Evolutionary conservation across 2,329 filamentous ascomycete species (phyloP), one percentile per base, ranked within the genome.

Genomic region (Xylaria sp.): DNA sequence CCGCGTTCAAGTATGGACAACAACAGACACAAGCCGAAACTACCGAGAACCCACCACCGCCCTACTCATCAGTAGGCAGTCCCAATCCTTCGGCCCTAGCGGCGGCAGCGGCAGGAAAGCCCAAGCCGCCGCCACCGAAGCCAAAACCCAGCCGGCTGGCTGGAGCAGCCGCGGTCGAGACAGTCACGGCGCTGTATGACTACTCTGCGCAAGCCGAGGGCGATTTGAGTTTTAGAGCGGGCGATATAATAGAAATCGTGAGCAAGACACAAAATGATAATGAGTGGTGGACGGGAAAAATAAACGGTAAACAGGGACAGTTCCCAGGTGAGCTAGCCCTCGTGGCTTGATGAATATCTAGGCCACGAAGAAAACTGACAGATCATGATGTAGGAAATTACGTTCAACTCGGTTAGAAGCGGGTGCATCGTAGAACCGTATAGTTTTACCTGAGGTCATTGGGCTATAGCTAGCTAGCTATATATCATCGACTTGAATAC

Each of bases 151-250:
- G 87, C 53, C 85, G 89, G 63, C 83, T 98, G 55, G 90, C 86
- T 72, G 89, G 85, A 3, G 85, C 83, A 18, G 89, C 91, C 0
- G 82, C 84, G 0, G 86, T 87, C 0, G 94, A 97, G 80, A 94
- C 88, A 0, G 94, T 92, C 39, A 97, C 94, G 2, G 96, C 96
- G 8, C 81, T 99, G 69, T 99, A 97, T 80, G 96, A 98, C 77
- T 99, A 97, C 77, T 93, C 97, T 70, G 96, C 96, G 6, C 94
- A 98, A 78, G 94, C 95, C 0, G 94, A 97, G 71, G 94, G 94
- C 3, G 96, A 99, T 78, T 83, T 99, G 70, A 97, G 93, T 75
- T 99, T 99, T 82, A 87, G 87, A 20, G 89, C 93, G 0, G 94
- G 95, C 5, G 96, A 99, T 70, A 83, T 91, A 4, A 98, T 99